Evolutionary conservation across 2,329 filamentous ascomycete genomes (phyloP), one percentile per base, ranked within the genome.

Genomic region (Colletotrichum lentis): DNA sequence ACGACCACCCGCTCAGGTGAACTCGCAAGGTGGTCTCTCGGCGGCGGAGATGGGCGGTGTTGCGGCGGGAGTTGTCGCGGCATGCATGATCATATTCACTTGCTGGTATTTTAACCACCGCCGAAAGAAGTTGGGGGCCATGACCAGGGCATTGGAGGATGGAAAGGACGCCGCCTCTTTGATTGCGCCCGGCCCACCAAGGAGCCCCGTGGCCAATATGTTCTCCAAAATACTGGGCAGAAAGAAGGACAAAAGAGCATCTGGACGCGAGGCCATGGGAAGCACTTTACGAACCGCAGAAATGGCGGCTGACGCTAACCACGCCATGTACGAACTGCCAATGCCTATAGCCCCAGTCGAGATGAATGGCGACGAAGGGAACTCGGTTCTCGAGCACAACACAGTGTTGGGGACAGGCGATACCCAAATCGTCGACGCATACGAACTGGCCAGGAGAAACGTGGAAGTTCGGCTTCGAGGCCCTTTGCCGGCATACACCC

Each of bases 241-340:
- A 20, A 80, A 76, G 62, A 79, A 73, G 35, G 74, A 76, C 1
- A 74, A 71, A 59, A 77, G 69, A 35, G 65, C 43, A 4, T 70
- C 53, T 14, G 55, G 65, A 16, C 73, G 75, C 27, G 73, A 75
- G 71, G 74, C 14, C 53, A 72, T 56, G 70, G 74, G 64, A 71
- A 77, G 50, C 74, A 77, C 50, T 69, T 71, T 22, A 72, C 81
- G 73, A 75, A 80, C 53, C 72, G 74, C 74, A 66, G 81, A 80
- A 70, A 79, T 82, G 4, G 80, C 75, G 5, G 80, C 80, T 6
- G 81, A 82, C 58, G 74, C 78, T 2, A 79, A 81, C 57, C 82
- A 84, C 46, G 81, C 85, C 69, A 80, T 85, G 3, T 86, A 85
- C 66, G 85, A 87, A 71, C 73, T 87, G 73, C 79, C 85, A 1